Base-by-base conservation (phyloP, 768 basidiomycete species). In the Lactarius vividus region DNA sequence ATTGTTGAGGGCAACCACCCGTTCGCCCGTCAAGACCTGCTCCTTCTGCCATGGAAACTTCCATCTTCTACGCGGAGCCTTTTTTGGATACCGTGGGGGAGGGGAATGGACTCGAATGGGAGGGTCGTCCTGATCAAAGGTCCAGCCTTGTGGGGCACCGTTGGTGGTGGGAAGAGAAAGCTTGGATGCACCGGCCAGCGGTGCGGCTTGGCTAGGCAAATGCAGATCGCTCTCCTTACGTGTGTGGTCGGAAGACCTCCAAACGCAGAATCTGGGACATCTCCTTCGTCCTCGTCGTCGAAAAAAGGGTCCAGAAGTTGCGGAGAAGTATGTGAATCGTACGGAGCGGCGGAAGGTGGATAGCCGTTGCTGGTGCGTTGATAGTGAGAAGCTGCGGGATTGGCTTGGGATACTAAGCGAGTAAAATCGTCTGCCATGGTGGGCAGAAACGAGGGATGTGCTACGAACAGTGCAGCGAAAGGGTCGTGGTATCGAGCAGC, bases 1-100 rank as follows among this genome's bases (percentile, higher is more conserved):
- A 75, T 94, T 91, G 77, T 96, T 96, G 74, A 98, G 83, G 16
- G 87, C 84, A 63, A 98, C 85, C 61, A 92, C 77, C 61, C 97
- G 82, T 76, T 95, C 91, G 28, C 91, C 92, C 8, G 79, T 78
- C 63, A 84, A 75, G n/a, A 79, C 80, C 72, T 83, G 78, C 65
- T 86, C 85, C 76, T 85, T 91, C 75, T 85, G 74, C 92, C 92
- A 94, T 55, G 92, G 91, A 91, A 92, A 94, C 74, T 81, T 88
- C 88, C 89, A 92, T 64, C 80, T 81, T 74, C 78, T 44, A 63
- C 55, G 62, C 39, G 71, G 74, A 61, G 77, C 67, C 59, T 70
- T 63, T n/a, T 44, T 44, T 10, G 57, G 35, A 35, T 39, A 44
- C 26, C 31, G 55, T 37, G 44, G 26, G 20, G 58, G 16, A 11